Percentiles rank a stretch among this genome's conserved stretches.
phyloP scores from a whole-genome alignment of 2,329 filamentous ascomycete species.

The Colletotrichum orbiculare region DNA sequence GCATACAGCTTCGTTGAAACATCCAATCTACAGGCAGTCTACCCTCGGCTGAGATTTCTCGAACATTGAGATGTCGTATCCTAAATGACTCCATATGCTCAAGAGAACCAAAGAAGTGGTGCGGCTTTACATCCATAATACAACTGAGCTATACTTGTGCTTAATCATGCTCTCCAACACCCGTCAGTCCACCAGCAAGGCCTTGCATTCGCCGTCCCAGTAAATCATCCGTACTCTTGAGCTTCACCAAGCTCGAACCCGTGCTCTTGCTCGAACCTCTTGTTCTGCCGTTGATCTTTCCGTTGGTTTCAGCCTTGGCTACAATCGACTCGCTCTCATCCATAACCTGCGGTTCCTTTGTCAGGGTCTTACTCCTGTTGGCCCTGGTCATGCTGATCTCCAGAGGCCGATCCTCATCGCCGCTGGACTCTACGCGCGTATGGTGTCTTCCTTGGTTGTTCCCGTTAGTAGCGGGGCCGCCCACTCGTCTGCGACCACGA shows the following conservation, averaged over 20 bases:
- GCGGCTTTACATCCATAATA: constrained; percentile 2
- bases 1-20: constrained; percentile 30
- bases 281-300: constrained; percentile 41
- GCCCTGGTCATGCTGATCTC: constrained; percentile 78
- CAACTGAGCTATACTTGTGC: not conserved
- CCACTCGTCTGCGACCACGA: constrained; percentile 23
- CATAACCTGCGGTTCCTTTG: constrained; percentile 38
- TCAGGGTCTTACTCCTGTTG: constrained; percentile 38
- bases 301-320: constrained; percentile 40
- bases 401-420: constrained; percentile 82
- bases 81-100: not conserved
- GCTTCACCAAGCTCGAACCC: constrained; percentile 61
- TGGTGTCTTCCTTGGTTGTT: constrained; percentile 42
- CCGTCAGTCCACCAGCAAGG: constrained; percentile 64
- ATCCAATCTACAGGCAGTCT: constrained; percentile 29
- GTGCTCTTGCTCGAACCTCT: constrained; percentile 53
- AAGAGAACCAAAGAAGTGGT: not conserved
- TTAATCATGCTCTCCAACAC: constrained; percentile 52
- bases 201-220: constrained; percentile 69
- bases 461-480: constrained; percentile 23
- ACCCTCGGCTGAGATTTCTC: not conserved
- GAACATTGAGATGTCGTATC: not conserved
- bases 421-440: constrained; percentile 69
- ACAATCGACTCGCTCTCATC: constrained; percentile 36
- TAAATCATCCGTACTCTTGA: constrained; percentile 68